Percentiles rank a stretch among this genome's conserved stretches.
These are phyloP conservation scores for Syzygium malaccense DNA, from an alignment of 441 rosid genomes.

Conservation along the genomic window DNA sequence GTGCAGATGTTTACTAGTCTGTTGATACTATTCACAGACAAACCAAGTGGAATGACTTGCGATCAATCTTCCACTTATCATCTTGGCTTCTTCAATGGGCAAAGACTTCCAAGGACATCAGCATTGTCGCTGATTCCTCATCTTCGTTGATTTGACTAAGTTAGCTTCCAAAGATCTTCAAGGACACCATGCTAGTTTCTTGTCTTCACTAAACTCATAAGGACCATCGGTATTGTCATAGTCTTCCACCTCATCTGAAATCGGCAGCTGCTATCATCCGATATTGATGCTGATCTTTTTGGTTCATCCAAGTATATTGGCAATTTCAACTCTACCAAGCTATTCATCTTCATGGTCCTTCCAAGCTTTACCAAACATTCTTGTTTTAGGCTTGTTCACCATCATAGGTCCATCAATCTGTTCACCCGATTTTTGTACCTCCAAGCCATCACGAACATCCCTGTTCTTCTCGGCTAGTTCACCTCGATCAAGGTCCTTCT, in stretches of 20 bases:
- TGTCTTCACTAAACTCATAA: neutral
- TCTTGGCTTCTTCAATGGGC: neutral
- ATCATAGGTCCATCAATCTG: neutral
- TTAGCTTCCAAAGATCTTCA: neutral
- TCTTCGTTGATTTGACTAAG: fast-evolving
- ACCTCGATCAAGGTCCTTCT: neutral
- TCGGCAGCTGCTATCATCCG: neutral
- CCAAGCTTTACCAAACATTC: neutral
- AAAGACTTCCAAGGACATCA: neutral
- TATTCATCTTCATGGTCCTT: neutral
- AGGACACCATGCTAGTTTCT: neutral
- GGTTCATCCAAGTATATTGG: neutral
- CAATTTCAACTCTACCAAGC: neutral
- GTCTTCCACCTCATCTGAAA: neutral
- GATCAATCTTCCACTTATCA: no score
- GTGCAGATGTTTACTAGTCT: neutral
- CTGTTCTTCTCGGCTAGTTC: neutral
- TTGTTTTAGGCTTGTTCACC: neutral
- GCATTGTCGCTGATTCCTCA: neutral
- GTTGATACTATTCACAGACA: neutral
- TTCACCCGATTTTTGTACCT: neutral
- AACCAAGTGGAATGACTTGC: neutral
- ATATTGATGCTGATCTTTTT: no score
- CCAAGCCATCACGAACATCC: neutral
- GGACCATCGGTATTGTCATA: neutral